Evolutionary conservation across 2,329 filamentous ascomycete genomes (phyloP), one percentile per base, ranked within the genome.

Genomic region (Hypoxylon sp.): DNA sequence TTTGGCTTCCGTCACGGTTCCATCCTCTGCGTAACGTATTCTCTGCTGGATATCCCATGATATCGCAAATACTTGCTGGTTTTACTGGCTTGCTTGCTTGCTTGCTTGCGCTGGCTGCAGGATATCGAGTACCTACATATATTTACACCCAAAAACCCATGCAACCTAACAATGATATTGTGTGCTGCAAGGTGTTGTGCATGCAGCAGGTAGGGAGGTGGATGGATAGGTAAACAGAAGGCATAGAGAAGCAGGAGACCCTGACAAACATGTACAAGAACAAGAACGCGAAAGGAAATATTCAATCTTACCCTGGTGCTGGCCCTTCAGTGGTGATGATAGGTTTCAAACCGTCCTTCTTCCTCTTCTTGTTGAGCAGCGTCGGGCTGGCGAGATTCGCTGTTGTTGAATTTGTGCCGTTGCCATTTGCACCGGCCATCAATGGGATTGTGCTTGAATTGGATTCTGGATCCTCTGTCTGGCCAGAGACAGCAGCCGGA

Each of bases 331-430:
- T 91, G 41, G 90, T 93, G 79, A 93, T 90, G 75, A 93, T 92
- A 74, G 91, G 91, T 81, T 92, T 91, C 71, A 92, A 81, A 57
- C 85, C 85, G 43, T 90, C 88, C 84, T 93, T 93, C 83, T 90
- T 90, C 75, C 90, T 86, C 84, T 93, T 93, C 84, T 91, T 92
- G 69, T 82, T 84, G 32, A 76, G 57, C 25, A 72, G 55, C 14
- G 71, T 61, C 30, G 71, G 54, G 16, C 64, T 67, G 8, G 65
- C 58, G 3, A 50, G 23, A 25, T 63, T 63, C 39, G 67, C n/a
- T 19, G 67, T 59, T 56, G 68, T 55, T 21, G 70, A 59, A 56
- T 64, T 71, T 8, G 65, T 61, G n/a, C 73, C 69, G 54, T 73
- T 76, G 23, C 76, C 75, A 58, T 78, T 78, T 29, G 76, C 76